Evolutionary conservation across 345 rosid species (phyloP), one percentile per base, ranked within the genome.

Genomic region (Mallotus nudiflorus): DNA sequence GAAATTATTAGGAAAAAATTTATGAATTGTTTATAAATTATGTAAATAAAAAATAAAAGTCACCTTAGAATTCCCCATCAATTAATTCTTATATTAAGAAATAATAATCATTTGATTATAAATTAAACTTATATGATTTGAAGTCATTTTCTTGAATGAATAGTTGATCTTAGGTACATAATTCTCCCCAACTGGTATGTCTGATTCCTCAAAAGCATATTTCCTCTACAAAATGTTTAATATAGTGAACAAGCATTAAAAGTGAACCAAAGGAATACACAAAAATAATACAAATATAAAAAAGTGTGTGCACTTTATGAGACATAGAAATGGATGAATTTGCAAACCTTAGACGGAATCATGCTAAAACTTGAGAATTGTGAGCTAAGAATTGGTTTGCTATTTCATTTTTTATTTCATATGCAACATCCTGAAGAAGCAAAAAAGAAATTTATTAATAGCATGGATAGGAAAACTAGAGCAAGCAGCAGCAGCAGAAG

Each of bases 121-220:
- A n/a, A n/a, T n/a, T n/a, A n/a, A n/a, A n/a, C n/a, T n/a, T n/a
- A n/a, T n/a, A n/a, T n/a, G n/a, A n/a, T n/a, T n/a, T n/a, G n/a
- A n/a, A n/a, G n/a, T n/a, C n/a, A n/a, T n/a, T n/a, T n/a, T n/a
- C 99, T 90, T 89, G 84, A 89, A 92, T 65, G 99, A 85, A 73
- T 95, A 95, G 77, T 82, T 92, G 76, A 95, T 87, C 82, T 95
- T 92, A 69, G 92, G 83, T 20, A 85, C 89, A 78, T 88, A 92
- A 76, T 85, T 91, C 81, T 95, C 96, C 35, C 97, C 97, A 33
- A 68, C 46, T 75, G 96, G 92, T 65, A 95, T 82, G 73, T 90
- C 97, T 70, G 84, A 72, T 73, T 87, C 79, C 78, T 90, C 96
- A 56, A 95, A 92, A 29, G 97, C 96, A 85, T 90, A 92, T 40